A percentile compares a stretch with the other conserved stretches of the same genome.
These are phyloP conservation scores for Citrullus colocynthis DNA, from an alignment of 306 rosid genomes.

Conservation along the genomic window DNA sequence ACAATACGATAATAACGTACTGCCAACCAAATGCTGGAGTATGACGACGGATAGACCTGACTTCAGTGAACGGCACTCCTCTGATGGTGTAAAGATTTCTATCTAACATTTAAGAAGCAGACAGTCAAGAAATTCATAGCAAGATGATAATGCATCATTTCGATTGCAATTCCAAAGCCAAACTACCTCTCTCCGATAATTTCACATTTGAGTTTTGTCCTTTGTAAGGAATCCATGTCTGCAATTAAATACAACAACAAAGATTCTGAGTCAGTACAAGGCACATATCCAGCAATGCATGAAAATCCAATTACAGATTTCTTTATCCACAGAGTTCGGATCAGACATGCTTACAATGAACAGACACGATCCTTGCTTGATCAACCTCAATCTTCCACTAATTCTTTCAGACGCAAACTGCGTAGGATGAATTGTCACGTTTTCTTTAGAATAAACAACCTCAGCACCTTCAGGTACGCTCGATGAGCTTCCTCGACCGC, in stretches of 20 bases:
- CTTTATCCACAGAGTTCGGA: background rate
- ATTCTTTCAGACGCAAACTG: constrained; percentile 76
- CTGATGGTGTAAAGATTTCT: constrained; percentile 76
- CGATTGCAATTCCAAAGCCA: constrained; percentile 8
- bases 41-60: constrained; percentile 85
- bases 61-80: constrained; percentile 64
- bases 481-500: constrained; percentile 50
- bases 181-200: constrained; percentile 67
- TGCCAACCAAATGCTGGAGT: constrained; percentile 92
- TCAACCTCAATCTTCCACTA: constrained; percentile 72
- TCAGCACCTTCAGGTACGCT: constrained; percentile 63
- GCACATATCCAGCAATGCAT: background rate
- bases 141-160: background rate
- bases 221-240: constrained; percentile 92
- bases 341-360: constrained; percentile 39
- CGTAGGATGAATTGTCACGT: constrained; percentile 93
- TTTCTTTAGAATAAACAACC: constrained; percentile 60
- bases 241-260: constrained; percentile 9
- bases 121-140: constrained; percentile 12
- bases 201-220: constrained; percentile 53
- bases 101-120: constrained; percentile 36
- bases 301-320: background rate
- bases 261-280: background rate
- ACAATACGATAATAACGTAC: constrained; percentile 67
- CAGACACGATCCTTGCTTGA: constrained; percentile 61